Base-by-base conservation (phyloP, 495 filamentous ascomycete species). In the Physcia stellaris region DNA sequence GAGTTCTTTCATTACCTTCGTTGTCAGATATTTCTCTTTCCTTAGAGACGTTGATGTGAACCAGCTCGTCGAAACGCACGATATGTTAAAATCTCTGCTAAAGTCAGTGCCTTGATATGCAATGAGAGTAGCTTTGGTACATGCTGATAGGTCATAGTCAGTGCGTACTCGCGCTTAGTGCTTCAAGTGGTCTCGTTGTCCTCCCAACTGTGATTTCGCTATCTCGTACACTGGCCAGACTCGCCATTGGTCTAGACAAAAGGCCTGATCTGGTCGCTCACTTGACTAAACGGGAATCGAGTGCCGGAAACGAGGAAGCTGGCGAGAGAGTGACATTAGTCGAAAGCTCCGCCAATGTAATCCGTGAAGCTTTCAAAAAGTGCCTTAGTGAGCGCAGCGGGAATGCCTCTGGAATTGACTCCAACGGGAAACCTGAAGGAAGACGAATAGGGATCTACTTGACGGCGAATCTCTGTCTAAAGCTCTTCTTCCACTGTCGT, bases 401-500 rank as follows among this genome's bases (percentile, higher is more conserved):
- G 24, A 71, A 68, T 22, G 54, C 70, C 9, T 62, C 58, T 42
- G 63, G 61, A 3, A 43, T 60, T 27, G 38, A 56, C 32, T 45
- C 48, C 43, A 52, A 61, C 39, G 71, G 73, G 12, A 70, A 70
- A 47, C 81, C 83, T 5, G 75, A 83, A 42, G 84, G 87, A 27
- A 92, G 86, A 56, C 83, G 88, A 47, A 62, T 79, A 12, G 87
- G 83, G 0, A 87, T 94, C 30, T 92, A 95, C 51, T 66, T 78
- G 6, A 85, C 92, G 60, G 88, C 87, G 6, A 96, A 96, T 47
- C 63, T 94, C 21, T 86, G 86, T 15, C 59, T 96, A 20, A 93
- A 88, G 57, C 68, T 96, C 1, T 70, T 94, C 7, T 93, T 94
- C 49, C 79, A 83, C 18, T 73, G 69, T 39, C 63, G 65, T 7